phyloP scores from a whole-genome alignment of 176 grass and related monocot species.

The Eragrostis curvula region DNA sequence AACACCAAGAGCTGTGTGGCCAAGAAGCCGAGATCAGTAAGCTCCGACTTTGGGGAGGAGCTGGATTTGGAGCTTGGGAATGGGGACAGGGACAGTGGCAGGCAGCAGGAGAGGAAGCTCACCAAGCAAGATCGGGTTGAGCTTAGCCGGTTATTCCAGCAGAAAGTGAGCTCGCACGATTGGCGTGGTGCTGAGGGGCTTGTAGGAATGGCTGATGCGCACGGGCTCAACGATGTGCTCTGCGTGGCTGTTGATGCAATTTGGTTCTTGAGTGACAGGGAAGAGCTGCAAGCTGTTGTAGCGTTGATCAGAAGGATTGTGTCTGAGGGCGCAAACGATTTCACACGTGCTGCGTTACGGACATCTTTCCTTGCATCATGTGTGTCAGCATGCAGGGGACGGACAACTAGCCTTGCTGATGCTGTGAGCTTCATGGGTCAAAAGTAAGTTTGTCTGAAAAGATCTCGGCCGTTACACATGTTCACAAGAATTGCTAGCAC shows the following conservation, averaged over 20 bases:
- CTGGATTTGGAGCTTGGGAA: conserved; percentile 54
- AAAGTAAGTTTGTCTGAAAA: conserved; percentile 58
- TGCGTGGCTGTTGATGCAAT: conserved; percentile 85
- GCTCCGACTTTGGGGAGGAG: conserved; percentile 62
- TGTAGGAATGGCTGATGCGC: conserved; percentile 61
- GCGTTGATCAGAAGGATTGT: conserved; percentile 86
- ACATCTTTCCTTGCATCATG: conserved; percentile 92
- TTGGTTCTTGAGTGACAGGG: conserved; percentile 81
- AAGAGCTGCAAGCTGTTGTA: conserved; percentile 69
- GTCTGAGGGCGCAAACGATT: conserved; percentile 72
- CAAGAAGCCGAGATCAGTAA: conserved; percentile 70
- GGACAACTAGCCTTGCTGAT: conserved; percentile 71
- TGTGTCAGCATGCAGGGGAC: conserved; percentile 87
- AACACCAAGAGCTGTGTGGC: conserved; percentile 38
- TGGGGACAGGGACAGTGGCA: conserved; percentile 53
- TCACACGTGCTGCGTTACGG: conserved; percentile 81
- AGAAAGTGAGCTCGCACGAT: conserved; percentile 66
- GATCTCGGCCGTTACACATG: neutral
- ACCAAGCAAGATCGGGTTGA: conserved; percentile 77
- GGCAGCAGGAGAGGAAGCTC: conserved; percentile 75
- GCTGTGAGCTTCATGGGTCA: conserved; percentile 89
- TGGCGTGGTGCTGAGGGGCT: conserved; percentile 67
- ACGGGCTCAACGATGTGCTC: conserved; percentile 86
- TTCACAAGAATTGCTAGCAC: conserved; percentile 31
- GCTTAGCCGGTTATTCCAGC: conserved; percentile 75